Percentiles rank a stretch among this genome's conserved stretches.
Evolutionary conservation across 2,329 filamentous ascomycete species (phyloP).

Genomic region (Aspergillus hortae): DNA sequence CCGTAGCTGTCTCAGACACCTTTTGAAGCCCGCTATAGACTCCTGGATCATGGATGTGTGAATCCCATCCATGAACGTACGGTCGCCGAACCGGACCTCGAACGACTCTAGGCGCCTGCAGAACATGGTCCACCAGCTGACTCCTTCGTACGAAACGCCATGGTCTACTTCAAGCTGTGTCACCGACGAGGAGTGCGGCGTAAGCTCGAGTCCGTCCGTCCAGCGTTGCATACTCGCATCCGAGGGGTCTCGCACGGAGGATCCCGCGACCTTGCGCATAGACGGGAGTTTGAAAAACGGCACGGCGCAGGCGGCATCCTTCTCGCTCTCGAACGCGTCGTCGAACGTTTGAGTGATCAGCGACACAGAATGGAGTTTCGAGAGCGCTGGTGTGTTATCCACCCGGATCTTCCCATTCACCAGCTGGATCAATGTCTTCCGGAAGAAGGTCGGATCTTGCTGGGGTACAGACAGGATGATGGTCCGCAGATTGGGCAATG

Average conservation of each 20-base stretch:
- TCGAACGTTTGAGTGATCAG: not conserved
- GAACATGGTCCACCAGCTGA: not conserved
- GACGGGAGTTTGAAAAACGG: not conserved
- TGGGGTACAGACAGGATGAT: not conserved
- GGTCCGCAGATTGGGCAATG: not conserved
- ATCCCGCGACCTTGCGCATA: not conserved
- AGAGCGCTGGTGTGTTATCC: not conserved
- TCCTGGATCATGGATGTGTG: not conserved
- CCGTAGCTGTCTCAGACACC: not conserved
- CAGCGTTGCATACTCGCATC: not conserved
- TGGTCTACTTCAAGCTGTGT: not conserved
- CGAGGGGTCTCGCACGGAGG: not conserved
- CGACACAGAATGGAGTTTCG: not conserved
- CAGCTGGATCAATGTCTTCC: not conserved
- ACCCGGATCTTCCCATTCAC: not conserved
- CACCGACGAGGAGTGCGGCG: not conserved
- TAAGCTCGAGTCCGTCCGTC: not conserved
- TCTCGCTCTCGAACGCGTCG: not conserved
- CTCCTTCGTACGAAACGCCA: not conserved
- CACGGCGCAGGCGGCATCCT: not conserved
- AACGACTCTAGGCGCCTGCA: not conserved
- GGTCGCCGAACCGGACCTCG: not conserved
- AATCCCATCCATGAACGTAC: not conserved
- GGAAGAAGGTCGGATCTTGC: not conserved
- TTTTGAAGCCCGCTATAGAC: not conserved